Base-by-base conservation (phyloP, 306 rosid species). In the Chamaecrista fasciculata region DNA sequence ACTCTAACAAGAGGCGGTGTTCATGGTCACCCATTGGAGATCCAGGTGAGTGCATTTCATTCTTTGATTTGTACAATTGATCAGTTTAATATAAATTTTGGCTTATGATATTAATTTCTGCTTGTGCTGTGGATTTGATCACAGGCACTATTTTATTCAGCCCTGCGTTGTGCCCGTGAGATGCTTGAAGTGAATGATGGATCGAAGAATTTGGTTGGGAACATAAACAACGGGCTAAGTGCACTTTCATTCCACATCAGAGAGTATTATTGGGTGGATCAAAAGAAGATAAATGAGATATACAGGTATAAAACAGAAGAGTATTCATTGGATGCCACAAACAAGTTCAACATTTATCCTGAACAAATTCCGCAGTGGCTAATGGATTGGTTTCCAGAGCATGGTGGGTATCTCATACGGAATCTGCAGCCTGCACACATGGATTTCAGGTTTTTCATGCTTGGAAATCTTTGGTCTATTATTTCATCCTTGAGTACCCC, bases 21-120 rank as follows among this genome's bases (percentile, higher is more conserved):
- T n/a, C n/a, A n/a, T n/a, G n/a, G 97, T n/a, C 98, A 94, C 70
- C 98, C 98, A 62, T 96, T 94, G 52, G 98, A 94, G 82, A 94
- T 94, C 81, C 99, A 94, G 75, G 99, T 94, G 77, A 86, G 91
- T 55, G 25, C 23, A 23, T 72, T 67, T 73, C 36, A 4, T 68
- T 76, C 43, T 67, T 53, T 62, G 44, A 52, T 39, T n/a, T n/a
- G n/a, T n/a, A n/a, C n/a, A n/a, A n/a, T n/a, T n/a, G n/a, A n/a
- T n/a, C n/a, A n/a, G n/a, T n/a, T n/a, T n/a, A n/a, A n/a, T n/a
- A n/a, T n/a, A n/a, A n/a, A n/a, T n/a, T n/a, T 46, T 46, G 51
- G 51, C 21, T 46, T 46, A 15, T 16, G 48, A 12, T 12, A 3
- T 43, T 43, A 6, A 44, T 70, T 47, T 66, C 19, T 26, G n/a